Conservation (phyloP, 2,329 filamentous ascomycete genomes). For the Nectriaceae sp. region DNA sequence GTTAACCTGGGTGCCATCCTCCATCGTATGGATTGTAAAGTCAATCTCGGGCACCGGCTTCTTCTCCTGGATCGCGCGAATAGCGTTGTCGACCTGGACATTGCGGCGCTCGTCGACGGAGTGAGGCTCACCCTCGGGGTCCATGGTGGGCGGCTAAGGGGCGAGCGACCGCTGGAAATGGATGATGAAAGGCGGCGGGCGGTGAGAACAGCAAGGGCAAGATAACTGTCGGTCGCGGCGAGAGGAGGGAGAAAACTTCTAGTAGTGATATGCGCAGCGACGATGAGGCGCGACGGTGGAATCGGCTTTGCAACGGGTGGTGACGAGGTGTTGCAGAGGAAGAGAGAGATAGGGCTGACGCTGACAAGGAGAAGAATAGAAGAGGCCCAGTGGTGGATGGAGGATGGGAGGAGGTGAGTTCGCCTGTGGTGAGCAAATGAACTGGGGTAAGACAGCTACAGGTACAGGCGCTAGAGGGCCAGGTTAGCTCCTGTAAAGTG, state of each 20-base stretch:
- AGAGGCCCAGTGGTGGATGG: conserved; percentile 16
- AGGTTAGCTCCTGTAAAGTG: background rate
- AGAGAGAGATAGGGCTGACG: conserved; percentile 18
- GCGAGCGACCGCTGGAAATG: conserved; percentile 1
- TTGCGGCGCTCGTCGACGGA: conserved; percentile 49
- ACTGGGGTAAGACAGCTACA: background rate
- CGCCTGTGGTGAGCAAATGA: conserved; percentile 6
- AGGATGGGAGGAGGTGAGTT: conserved; percentile 15
- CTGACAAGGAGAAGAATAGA: conserved; percentile 28
- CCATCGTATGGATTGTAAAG: conserved; percentile 98
- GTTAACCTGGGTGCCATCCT: conserved; percentile 93
- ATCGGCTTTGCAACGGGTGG: conserved; percentile 8
- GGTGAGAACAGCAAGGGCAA: background rate
- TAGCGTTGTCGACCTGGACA: conserved; percentile 80
- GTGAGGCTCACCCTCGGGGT: conserved; percentile 45
- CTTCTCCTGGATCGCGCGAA: conserved; percentile 92
- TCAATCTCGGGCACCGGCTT: conserved; percentile 96
- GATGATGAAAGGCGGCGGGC: conserved; percentile 13
- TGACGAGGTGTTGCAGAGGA: conserved; percentile 21
- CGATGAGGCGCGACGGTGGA: conserved; percentile 7
- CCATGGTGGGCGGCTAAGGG: conserved; percentile 44
- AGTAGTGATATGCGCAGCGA: background rate
- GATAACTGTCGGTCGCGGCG: background rate
- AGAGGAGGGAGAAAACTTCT: background rate
- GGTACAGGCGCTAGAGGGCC: too few species aligned